Evolutionary conservation across 257 asterid species (phyloP), one percentile per base, ranked within the genome.

Genomic region (Fraxinus pennsylvanica): DNA sequence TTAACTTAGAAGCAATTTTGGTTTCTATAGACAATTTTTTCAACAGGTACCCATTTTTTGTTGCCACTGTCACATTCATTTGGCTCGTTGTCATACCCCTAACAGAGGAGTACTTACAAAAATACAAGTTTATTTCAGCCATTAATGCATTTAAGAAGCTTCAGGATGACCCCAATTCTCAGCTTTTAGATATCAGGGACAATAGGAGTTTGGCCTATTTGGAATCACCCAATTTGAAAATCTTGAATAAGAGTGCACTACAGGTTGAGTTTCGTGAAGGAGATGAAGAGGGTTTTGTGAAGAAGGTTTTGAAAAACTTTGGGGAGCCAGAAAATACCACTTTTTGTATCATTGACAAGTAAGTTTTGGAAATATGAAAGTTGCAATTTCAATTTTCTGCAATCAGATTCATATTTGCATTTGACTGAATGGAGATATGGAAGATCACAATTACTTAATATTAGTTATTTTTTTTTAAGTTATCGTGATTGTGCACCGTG

Each of bases 271-370:
- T 88, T 80, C 87, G 85, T 3, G 92, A 90, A 80, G 98, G 90
- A 50, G 88, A 88, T 63, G 99, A 89, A 81, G 94, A 90, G 43
- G 92, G 87, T 35, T 95, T 95, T 77, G 82, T 90, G 63, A 91
- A 91, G 82, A 81, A 82, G 81, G 92, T 91, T 33, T 70, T 89
- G 85, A 84, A 88, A 76, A 93, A 67, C 10, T 65, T 89, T 77
- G 79, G 80, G 83, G 92, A 95, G 41, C 98, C 97, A 5, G 75
- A 75, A 43, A 83, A 82, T 82, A 88, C 97, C 2, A 75, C 78
- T 19, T 21, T 93, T 82, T 95, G 96, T 80, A 76, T 95, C 73
- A n/a, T 95, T 73, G 99, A 95, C 92, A 90, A 91, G 98, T 94
- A 88, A 89, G 97, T 82, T 85, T 76, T 82, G 68, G 65, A 61